These are phyloP conservation scores for Herpetospermum pedunculosum DNA, from an alignment of 306 rosid species.

Conservation along the genomic window DNA sequence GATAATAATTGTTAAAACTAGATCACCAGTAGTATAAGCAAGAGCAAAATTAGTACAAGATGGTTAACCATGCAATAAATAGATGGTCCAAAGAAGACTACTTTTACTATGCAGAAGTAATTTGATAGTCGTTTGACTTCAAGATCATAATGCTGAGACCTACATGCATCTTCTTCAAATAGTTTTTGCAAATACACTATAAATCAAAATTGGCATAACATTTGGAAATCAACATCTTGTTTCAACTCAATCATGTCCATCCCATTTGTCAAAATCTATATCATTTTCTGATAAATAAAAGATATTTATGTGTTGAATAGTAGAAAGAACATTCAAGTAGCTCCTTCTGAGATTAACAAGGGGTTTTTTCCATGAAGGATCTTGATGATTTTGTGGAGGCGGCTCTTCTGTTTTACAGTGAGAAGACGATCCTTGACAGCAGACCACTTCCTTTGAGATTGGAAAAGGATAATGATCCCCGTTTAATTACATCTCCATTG, in stretches of 20 bases:
- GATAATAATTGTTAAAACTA: background rate
- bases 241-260: background rate
- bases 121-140: background rate
- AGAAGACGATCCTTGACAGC: conserved; percentile 54
- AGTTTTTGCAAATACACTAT: background rate
- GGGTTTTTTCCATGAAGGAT: conserved; percentile 41
- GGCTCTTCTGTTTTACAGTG: conserved; percentile 75
- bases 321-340: background rate
- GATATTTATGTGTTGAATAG: background rate
- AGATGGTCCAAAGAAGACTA: background rate
- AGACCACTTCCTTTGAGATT: conserved; percentile 50
- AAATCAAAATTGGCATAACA: background rate
- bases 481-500: conserved; percentile 65
- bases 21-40: background rate
- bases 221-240: background rate
- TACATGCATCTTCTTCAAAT: background rate
- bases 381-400: conserved; percentile 92
- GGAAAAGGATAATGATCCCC: conserved; percentile 89
- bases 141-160: background rate
- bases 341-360: background rate
- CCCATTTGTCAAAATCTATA: background rate
- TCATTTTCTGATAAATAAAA: background rate
- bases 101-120: background rate
- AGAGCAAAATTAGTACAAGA: background rate
- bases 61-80: background rate